Base-by-base conservation (phyloP, 2,329 filamentous ascomycete genomes). In the Diaporthe capsici region DNA sequence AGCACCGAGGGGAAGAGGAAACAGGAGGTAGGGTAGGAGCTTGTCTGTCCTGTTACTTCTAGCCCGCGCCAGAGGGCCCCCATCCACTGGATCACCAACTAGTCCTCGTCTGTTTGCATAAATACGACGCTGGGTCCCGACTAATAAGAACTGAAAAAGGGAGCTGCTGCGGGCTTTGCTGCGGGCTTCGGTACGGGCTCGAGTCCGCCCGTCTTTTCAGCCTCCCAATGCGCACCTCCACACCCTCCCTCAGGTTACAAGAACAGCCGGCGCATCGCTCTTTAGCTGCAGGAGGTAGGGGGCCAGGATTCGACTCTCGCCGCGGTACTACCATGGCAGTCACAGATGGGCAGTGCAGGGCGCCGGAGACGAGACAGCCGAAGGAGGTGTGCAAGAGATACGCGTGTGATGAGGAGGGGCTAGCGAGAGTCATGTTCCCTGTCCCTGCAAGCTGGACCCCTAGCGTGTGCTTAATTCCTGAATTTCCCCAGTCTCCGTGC, bases 381-480 rank as follows among this genome's bases (percentile, higher is more conserved):
- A 55, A 25, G 37, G n/a, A 17, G 22, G 47, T 37, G 13, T 37
- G 47, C 49, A 39, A 39, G 22, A 37, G 63, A 53, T 22, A 17
- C 22, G 63, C 47, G 63, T 68, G 31, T 68, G 63, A 53, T 68
- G 63, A 39, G 47, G 31, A 9, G 63, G 31, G n/a, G 44, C 31
- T 37, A 68, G n/a, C 47, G 31, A 70, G 65, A 70, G 65, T 70
- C 65, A 70, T 39, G 65, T 55, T 22, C 65, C 65, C 65, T 70
- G 65, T 15, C 65, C 65, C 65, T 70, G 49, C 49, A 42, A 44
- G 65, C 65, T 70, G 65, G 65, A 22, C 34, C 65, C 47, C 34
- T 70, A 70, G 65, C 65, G 65, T 28, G 55, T 17, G 25, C 65
- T 70, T 70, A 55, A 70, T 55, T 70, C 49, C n/a, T 70, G 65